Base-by-base conservation (phyloP, 768 basidiomycete genomes). In the Pleurotus salmoneostramineus region DNA sequence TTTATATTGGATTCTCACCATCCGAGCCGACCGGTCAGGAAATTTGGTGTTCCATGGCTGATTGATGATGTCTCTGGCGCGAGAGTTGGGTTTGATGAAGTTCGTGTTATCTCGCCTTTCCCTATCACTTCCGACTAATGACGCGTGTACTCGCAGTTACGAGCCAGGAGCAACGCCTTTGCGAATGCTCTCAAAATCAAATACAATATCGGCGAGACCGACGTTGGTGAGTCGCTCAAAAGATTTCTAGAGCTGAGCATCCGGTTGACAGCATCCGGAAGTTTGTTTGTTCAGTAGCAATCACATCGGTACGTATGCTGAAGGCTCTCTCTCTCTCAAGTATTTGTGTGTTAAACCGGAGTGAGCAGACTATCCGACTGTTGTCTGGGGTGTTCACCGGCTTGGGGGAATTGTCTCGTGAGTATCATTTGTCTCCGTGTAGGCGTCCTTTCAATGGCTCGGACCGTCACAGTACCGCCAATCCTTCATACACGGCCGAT, bases 1-100 rank as follows among this genome's bases (percentile, higher is more conserved):
- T 83, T 83, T 65, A 70, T 81, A 33, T 78, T 84, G 52, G 79
- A 82, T 61, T 65, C 61, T 35, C 61, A 67, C 33, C 80, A 83
- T 59, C 66, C 74, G n/a, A 68, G 63, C 33, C 69, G 79, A 43
- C 81, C 80, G 5, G 61, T 62, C 32, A 72, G 73, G 58, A 66
- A 56, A 14, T 55, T 61, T 21, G 61, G 62, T 17, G 71, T 62
- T n/a, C 74, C 78, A 8, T 82, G 79, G 73, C 63, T 85, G 35
- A 75, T 84, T 48, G 79, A 83, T 34, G 81, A 83, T 59, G 71
- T 67, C 3, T 77, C 79, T 0, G 82, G 81, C 6, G 71, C 69
- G 49, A 64, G 63, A 45, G 57, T 79, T 2, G 63, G 66, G 2
- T 73, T 72, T 58, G 66, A 70, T 33, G 77, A 84, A 69, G 81